Percentiles rank a stretch among this genome's conserved stretches.
These are phyloP conservation scores for Globisporangium cylindrosporum DNA, from an alignment of 352 stramenopile species.

Conservation along the genomic window DNA sequence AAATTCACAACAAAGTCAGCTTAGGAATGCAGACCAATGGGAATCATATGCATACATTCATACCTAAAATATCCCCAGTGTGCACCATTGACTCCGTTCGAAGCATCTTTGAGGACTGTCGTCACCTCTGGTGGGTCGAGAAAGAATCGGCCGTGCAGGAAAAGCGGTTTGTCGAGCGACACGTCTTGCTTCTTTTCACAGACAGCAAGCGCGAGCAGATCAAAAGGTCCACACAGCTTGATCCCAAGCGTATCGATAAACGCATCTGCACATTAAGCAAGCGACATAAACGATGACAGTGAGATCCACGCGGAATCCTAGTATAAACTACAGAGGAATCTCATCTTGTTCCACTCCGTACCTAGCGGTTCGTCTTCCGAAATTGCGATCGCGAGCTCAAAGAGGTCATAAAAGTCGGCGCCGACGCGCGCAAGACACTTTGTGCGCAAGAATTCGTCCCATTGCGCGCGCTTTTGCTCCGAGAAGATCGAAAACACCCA, in stretches of 20 bases:
- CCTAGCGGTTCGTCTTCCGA: constrained; percentile 28
- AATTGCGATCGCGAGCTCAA: constrained; percentile 36
- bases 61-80: constrained; percentile 64
- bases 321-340: not conserved
- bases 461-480: constrained; percentile 24
- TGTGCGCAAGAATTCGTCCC: constrained; percentile 36
- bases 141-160: constrained; percentile 52
- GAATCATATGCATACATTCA: not conserved
- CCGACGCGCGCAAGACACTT: constrained; percentile 32
- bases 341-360: constrained; percentile 12
- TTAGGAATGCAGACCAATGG: not conserved
- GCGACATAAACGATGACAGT: not conserved
- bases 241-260: constrained; percentile 44
- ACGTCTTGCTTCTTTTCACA: constrained; percentile 19
- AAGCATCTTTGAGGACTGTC: constrained; percentile 26
- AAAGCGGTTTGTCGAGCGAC: constrained; percentile 32
- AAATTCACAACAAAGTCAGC: not conserved
- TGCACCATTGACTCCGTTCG: constrained; percentile 14
- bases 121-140: constrained; percentile 55
- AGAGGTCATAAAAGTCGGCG: constrained; percentile 47
- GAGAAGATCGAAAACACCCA: constrained; percentile 12
- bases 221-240: constrained; percentile 46
- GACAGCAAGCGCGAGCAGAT: constrained; percentile 28
- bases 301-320: not conserved
- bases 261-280: constrained; percentile 29